Base-by-base conservation (phyloP, 1,139 yeast species). In the Zygoascus sp. region DNA sequence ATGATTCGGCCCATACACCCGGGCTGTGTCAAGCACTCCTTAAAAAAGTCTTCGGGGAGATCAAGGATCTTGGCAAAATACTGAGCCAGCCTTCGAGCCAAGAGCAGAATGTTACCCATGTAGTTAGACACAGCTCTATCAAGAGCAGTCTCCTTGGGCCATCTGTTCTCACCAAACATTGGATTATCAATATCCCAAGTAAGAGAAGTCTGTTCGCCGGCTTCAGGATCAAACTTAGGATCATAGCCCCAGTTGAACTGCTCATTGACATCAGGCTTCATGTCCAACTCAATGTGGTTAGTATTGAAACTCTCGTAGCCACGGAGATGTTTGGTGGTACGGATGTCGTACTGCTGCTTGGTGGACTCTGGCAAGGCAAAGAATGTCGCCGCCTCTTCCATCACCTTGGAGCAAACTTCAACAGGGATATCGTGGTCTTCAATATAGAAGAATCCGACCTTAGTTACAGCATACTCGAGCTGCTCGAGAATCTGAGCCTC, bases 371-470 rank as follows among this genome's bases (percentile, higher is more conserved):
- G 55, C 23, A 56, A 50, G 6, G 50, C 54, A 37, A 65, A 65
- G 47, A 63, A 63, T 40, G 53, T 50, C 42, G 56, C 53, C 3
- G 63, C 62, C 16, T 53, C 51, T 0, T 44, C 32, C 37, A 57
- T 55, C 5, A 61, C 47, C 8, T 48, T 50, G 10, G 49, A 52
- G 16, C 54, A 48, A n/a, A 47, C 40, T 8, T 52, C 55, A 5
- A 53, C 48, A 17, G 59, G 50, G 9, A 65, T 54, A 1, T 53
- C 53, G 50, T 65, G 68, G 52, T 62, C 61, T 42, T 46, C 53
- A 32, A 60, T 55, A 48, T 65, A 65, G 50, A 65, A 59, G 52
- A 65, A 65, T 1, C 69, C 69, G 3, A 58, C 55, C 15, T 50
- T 43, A 15, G 49, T 44, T 5, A 44, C 41, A 3, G 53, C 54